Evolutionary conservation across 371 early-diverging fungal genomes (phyloP), one percentile per base, ranked within the genome.

Genomic region (Dichotomocladium elegans): DNA sequence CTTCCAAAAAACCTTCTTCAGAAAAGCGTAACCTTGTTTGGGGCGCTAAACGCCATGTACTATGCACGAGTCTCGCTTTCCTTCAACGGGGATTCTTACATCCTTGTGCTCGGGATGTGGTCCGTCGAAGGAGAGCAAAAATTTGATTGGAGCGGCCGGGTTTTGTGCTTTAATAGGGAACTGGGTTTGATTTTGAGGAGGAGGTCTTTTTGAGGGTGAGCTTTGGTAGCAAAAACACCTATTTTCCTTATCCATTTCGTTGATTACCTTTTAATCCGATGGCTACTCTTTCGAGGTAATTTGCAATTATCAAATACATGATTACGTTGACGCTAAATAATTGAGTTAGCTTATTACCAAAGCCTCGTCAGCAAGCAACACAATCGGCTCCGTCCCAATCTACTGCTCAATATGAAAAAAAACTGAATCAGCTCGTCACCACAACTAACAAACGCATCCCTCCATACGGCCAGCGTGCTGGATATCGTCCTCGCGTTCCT

Each of bases 401-500:
- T 49, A 52, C 63, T 31, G 63, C 64, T 26, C 60, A 70, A 44
- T 50, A 58, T 45, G 72, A 73, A 52, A 58, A 73, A 27, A 64
- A 70, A 44, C 51, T 64, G 22, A 68, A 62, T 47, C 70, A 68
- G 42, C 53, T 69, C 21, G 57, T 75, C 47, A 55, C 70, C 24
- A 72, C 69, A 46, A 67, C 59, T 14, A 58, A 58, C 21, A 64
- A 63, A 29, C 49, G 60, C 69, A 82, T 72, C 66, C 94, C 96
- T n/a, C 85, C 89, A 15, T 68, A 94, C 58, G 92, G 95, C 12
- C 66, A 86, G 45, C 88, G 96, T 52, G 33, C 68, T 50, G 89
- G 83, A 22, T 96, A 85, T 67, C 77, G 82, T 50, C 96, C 96
- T 50, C 81, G 86, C 51, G 80, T 79, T n/a, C 70, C 73, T 10